Conservation (phyloP, 2,329 filamentous ascomycete species). For the Fusarium aywerte region DNA sequence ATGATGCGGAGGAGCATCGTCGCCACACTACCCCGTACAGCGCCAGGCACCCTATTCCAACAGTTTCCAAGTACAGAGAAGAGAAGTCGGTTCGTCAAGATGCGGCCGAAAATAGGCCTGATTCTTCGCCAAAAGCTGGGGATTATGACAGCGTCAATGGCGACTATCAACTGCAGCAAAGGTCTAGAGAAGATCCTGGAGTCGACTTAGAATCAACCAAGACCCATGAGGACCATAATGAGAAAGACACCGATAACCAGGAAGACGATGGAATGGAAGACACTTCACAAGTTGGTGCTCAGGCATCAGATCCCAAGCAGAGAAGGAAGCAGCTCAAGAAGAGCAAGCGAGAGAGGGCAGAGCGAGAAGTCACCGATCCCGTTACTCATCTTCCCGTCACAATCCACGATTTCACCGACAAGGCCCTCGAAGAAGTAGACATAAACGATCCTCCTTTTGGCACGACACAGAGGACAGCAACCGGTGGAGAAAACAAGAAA, state of each 20-base stretch:
- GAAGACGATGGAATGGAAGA: constrained; percentile 43
- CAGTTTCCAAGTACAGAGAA: constrained; percentile 60
- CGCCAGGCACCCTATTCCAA: constrained; percentile 58
- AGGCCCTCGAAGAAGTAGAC: constrained; percentile 61
- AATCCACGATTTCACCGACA: constrained; percentile 75
- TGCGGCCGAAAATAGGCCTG: constrained; percentile 51
- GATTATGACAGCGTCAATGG: constrained; percentile 2
- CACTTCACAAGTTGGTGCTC: constrained; percentile 52
- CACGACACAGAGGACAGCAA: constrained; percentile 52
- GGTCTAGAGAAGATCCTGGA: constrained; percentile 22
- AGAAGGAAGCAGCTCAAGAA: constrained; percentile 62
- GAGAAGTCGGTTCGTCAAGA: constrained; percentile 58
- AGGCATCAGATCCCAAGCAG: constrained; percentile 56
- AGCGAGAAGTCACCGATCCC: constrained; percentile 75
- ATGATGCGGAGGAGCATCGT: constrained; percentile 53
- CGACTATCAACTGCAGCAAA: constrained; percentile 29
- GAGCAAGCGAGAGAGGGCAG: constrained; percentile 56
- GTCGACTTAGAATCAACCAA: constrained; percentile 23
- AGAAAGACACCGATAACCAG: constrained; percentile 2
- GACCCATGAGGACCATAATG: constrained; percentile 14
- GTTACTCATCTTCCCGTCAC: constrained; percentile 75
- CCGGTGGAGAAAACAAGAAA: constrained; percentile 52
- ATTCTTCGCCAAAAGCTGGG: not conserved
- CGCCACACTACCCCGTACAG: constrained; percentile 57
- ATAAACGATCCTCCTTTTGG: constrained; percentile 51